Percentiles rank a stretch among this genome's conserved stretches.
Evolutionary conservation across 371 early-diverging fungal genomes (phyloP).

Genomic region (Mortierella sp.): DNA sequence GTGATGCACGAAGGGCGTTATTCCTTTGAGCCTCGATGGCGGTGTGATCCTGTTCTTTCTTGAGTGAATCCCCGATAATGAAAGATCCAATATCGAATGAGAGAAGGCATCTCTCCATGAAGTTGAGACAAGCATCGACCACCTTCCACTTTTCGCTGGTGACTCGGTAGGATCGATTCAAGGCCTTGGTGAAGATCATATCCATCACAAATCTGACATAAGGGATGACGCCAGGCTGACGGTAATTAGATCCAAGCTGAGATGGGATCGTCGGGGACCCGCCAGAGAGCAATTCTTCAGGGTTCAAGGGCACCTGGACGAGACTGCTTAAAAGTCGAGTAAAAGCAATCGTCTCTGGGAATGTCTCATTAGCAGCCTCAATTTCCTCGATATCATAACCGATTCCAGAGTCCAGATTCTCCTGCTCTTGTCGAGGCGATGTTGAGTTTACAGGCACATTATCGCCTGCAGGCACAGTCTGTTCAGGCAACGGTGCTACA

Average conservation of each 20-base stretch:
- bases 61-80: slow-evolving; percentile 36
- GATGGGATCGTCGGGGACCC: slow-evolving; percentile 60
- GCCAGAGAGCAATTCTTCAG: slow-evolving; percentile 49
- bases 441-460: slow-evolving; percentile 38
- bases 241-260: slow-evolving; percentile 66
- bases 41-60: slow-evolving; percentile 32
- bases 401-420: slow-evolving; percentile 65
- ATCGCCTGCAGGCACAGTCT: slow-evolving; percentile 32
- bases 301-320: slow-evolving; percentile 71
- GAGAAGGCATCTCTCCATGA: slow-evolving; percentile 84
- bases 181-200: slow-evolving; percentile 79
- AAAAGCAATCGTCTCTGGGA: slow-evolving; percentile 88
- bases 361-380: slow-evolving; percentile 78
- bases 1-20: slow-evolving; percentile 42
- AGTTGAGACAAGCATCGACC: slow-evolving; percentile 76
- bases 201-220: slow-evolving; percentile 88
- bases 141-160: slow-evolving; percentile 85
- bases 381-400: slow-evolving; percentile 83
- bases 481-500: slow-evolving; percentile 49
- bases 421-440: slow-evolving; percentile 34
- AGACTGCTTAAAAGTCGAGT: slow-evolving; percentile 80
- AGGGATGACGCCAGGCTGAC: slow-evolving; percentile 81
- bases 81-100: slow-evolving; percentile 75
- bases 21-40: slow-evolving; percentile 38
- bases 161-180: slow-evolving; percentile 74